Evolutionary conservation across 108 stramenopile genomes (phyloP).

Genomic region (Phaeodactylum tricornutum): DNA sequence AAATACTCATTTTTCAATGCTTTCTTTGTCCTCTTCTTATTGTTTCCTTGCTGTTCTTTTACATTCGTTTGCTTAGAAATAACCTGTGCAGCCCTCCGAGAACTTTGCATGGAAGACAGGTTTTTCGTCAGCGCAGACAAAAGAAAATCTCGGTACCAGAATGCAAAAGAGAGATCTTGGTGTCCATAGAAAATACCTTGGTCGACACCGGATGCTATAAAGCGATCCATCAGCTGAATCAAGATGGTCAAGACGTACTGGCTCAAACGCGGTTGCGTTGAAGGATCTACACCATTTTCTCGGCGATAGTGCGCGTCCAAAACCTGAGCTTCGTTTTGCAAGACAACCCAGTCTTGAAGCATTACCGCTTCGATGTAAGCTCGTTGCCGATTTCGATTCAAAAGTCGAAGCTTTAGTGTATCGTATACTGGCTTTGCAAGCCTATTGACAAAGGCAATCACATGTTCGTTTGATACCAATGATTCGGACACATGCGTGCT

Average conservation of each 20-base stretch:
- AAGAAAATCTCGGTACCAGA: conserved; percentile 79
- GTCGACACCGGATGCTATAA: conserved; percentile 49
- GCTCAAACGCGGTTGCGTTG: conserved; percentile 42
- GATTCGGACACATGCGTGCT: conserved; percentile 29
- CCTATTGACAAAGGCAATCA: conserved; percentile 35
- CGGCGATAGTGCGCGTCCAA: conserved; percentile 37
- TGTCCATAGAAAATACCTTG: conserved; percentile 43
- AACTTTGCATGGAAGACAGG: conserved; percentile 24
- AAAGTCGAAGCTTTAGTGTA: conserved; percentile 47
- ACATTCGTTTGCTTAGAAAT: neutral
- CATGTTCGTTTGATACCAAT: conserved; percentile 13
- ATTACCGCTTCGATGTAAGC: conserved; percentile 59
- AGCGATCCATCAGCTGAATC: conserved; percentile 55
- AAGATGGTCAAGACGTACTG: conserved; percentile 43
- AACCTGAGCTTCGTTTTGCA: conserved; percentile 47
- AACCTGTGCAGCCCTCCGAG: neutral
- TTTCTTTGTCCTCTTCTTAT: conserved; percentile 32
- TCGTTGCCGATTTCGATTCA: conserved; percentile 67
- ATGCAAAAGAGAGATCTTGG: conserved; percentile 48
- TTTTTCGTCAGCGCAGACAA: conserved; percentile 45
- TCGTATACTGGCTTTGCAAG: conserved; percentile 74
- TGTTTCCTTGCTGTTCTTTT: conserved; percentile 21
- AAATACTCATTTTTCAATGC: conserved; percentile 12
- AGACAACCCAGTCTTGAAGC: conserved; percentile 47
- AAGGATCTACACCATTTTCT: conserved; percentile 19